phyloP scores from a whole-genome alignment of 805 yeast species.

The Myxozyma monticola region DNA sequence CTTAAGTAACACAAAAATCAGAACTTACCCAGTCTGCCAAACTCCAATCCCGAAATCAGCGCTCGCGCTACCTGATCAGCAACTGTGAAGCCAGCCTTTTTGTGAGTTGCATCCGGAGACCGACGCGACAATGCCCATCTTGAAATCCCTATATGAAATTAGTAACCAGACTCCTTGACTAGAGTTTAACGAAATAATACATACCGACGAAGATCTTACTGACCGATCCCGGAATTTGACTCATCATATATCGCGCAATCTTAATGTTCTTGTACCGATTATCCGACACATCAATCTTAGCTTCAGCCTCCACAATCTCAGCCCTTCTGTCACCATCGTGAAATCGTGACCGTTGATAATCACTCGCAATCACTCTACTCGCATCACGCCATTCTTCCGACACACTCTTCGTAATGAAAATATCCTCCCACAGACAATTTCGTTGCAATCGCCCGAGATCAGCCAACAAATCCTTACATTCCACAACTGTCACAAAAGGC shows the following conservation, averaged over 20 bases:
- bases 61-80: constrained; percentile 33
- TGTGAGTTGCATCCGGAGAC: constrained; percentile 26
- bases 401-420: constrained; percentile 18
- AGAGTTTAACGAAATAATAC: neutral
- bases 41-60: constrained; percentile 28
- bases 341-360: constrained; percentile 12
- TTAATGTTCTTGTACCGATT: constrained; percentile 28
- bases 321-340: constrained; percentile 14
- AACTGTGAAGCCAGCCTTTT: constrained; percentile 35
- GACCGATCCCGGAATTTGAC: constrained; percentile 27
- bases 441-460: constrained; percentile 34
- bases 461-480: constrained; percentile 22
- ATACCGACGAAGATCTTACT: constrained; percentile 23
- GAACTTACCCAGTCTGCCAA: constrained; percentile 19
- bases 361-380: constrained; percentile 16
- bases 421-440: constrained; percentile 36
- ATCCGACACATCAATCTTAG: constrained; percentile 27
- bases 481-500: constrained; percentile 21
- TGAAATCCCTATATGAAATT: constrained; percentile 20
- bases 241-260: constrained; percentile 25
- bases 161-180: neutral
- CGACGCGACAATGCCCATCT: constrained; percentile 25
- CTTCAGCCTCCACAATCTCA: constrained; percentile 25
- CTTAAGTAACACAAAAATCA: neutral
- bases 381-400: constrained; percentile 31